phyloP scores from a whole-genome alignment of 805 yeast genomes.

The Zygotorulaspora danielsina region DNA sequence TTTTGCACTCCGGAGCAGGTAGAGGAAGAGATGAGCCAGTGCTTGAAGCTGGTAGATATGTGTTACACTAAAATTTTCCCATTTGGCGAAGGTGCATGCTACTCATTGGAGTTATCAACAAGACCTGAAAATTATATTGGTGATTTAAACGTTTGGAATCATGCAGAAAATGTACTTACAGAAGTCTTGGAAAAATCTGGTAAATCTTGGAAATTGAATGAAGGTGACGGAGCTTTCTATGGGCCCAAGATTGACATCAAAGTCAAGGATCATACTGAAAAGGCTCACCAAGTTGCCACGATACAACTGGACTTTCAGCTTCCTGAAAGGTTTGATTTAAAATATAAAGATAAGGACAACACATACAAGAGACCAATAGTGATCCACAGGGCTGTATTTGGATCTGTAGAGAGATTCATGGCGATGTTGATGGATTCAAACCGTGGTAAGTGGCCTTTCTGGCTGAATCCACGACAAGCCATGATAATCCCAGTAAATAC shows the following conservation, averaged over 20 bases:
- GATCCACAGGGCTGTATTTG: slow-evolving; percentile 94
- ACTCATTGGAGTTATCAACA: slow-evolving; percentile 71
- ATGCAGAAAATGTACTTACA: slow-evolving; percentile 68
- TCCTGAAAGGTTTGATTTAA: slow-evolving; percentile 76
- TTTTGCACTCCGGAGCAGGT: slow-evolving; percentile 82
- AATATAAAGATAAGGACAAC: slow-evolving; percentile 55
- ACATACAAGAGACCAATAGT: slow-evolving; percentile 72
- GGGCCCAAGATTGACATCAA: slow-evolving; percentile 94
- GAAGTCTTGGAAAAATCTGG: slow-evolving; percentile 54
- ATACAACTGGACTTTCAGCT: slow-evolving; percentile 93
- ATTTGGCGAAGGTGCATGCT: slow-evolving; percentile 32
- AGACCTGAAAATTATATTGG: slow-evolving; percentile 83
- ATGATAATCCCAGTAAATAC: slow-evolving; percentile 75
- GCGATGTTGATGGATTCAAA: slow-evolving; percentile 88
- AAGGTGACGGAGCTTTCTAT: slow-evolving; percentile 94
- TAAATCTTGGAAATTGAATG: slow-evolving; percentile 63
- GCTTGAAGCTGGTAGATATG: slow-evolving; percentile 67
- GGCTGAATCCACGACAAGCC: slow-evolving; percentile 93
- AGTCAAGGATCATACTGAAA: slow-evolving; percentile 72
- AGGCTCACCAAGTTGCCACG: slow-evolving; percentile 91
- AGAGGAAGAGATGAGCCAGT: slow-evolving; percentile 62
- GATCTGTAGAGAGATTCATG: slow-evolving; percentile 88
- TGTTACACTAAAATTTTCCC: slow-evolving; percentile 62
- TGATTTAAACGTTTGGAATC: slow-evolving; percentile 67
- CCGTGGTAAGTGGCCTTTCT: slow-evolving; percentile 94